Conservation (phyloP, 768 basidiomycete species). For the Boletus huronensis region DNA sequence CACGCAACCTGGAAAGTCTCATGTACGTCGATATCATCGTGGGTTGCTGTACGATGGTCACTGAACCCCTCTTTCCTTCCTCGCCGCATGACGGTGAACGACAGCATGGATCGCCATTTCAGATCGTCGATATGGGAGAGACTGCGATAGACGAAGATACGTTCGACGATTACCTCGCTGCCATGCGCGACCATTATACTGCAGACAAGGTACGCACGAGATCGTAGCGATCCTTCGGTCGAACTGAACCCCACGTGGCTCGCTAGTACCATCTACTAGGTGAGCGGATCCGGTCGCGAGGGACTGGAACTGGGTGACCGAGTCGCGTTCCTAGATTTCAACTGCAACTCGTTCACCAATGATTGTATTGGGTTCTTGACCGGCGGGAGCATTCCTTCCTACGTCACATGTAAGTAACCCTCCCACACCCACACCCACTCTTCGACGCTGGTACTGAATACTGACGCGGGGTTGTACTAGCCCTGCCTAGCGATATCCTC, state of each 20-base stretch:
- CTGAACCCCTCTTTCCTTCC: neutral
- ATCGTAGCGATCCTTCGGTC: no score
- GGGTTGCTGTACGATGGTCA: neutral
- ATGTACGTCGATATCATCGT: slow-evolving; percentile 47
- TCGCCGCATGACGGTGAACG: neutral
- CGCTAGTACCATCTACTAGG: slow-evolving; percentile 84
- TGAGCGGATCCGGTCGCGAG: slow-evolving; percentile 24
- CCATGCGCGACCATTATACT: slow-evolving; percentile 77
- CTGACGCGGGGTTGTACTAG: slow-evolving; percentile 33
- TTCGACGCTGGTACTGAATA: neutral
- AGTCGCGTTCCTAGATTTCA: slow-evolving; percentile 60
- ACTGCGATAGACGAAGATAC: slow-evolving; percentile 81
- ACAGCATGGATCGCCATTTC: slow-evolving; percentile 76
- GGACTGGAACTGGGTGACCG: neutral
- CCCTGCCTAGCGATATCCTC: slow-evolving; percentile 78
- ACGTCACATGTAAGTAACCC: slow-evolving; percentile 62
- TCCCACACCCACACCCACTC: neutral
- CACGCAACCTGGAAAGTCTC: slow-evolving; percentile 73
- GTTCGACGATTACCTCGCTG: slow-evolving; percentile 77
- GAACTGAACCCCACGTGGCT: neutral
- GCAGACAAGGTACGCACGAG: slow-evolving; percentile 75
- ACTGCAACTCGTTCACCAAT: slow-evolving; percentile 93
- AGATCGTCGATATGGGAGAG: slow-evolving; percentile 70
- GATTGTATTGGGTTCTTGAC: slow-evolving; percentile 87
- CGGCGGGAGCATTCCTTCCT: slow-evolving; percentile 73